Evolutionary conservation across 306 rosid genomes (phyloP), one percentile per base, ranked within the genome.

Genomic region (Acacia crassicarpa): DNA sequence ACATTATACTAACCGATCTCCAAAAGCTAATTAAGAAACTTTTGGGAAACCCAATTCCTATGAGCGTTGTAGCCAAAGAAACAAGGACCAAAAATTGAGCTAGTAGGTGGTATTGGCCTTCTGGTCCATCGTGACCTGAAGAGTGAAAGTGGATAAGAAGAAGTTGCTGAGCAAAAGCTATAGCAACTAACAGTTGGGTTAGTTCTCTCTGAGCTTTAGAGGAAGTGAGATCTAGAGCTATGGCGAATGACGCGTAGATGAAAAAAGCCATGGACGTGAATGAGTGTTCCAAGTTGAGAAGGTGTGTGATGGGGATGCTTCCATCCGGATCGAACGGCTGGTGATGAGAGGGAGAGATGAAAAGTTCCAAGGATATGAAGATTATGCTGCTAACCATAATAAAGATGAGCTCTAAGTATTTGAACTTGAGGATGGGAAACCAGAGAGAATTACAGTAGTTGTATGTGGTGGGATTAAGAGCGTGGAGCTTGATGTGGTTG

Each of bases 241-340:
- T 14, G 8, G 92, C 69, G 9, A 88, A 82, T 0, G 79, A 83
- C 0, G 94, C 94, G 56, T 90, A 91, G 83, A 87, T 65, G 3
- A 93, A 51, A 80, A 93, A 88, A 43, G 88, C 72, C 49, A 89
- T 10, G 59, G 95, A 93, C 73, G 93, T 95, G 25, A 83, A 83
- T 25, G 97, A 61, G 84, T 95, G 98, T 61, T 95, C 98, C 53
- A 95, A 87, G 83, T 90, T 93, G 66, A 89, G 97, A 68, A 95
- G 97, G 69, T 95, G 98, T 88, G 87, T 62, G 58, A 97, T 80
- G 11, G 98, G 98, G 38, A 95, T 95, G 80, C 90, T 89, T 79
- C 94, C 91, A 16, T 95, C 99, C 0, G 83, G 72, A 81, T 91
- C 95, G 0, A 95, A 80, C 0, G 98, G 98, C 1, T 90, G 97